These are phyloP conservation scores for Camelina neglecta DNA, from an alignment of 345 rosid species.

Conservation along the genomic window DNA sequence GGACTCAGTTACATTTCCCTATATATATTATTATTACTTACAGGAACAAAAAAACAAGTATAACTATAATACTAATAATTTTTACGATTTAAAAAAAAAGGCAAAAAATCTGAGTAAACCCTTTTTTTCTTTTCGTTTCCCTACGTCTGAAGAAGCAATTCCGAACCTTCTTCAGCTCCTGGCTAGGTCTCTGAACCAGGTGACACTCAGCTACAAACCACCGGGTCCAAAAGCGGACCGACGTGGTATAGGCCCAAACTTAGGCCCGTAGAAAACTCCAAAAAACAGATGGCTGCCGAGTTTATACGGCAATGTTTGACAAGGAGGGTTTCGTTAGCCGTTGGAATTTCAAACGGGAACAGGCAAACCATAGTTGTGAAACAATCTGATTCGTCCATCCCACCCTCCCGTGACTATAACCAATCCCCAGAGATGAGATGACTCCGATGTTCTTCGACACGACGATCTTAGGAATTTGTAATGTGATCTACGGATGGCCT, in stretches of 20 bases:
- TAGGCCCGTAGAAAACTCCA: slow-evolving; percentile 26
- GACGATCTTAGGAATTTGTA: slow-evolving; percentile 70
- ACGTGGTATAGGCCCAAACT: slow-evolving; percentile 21
- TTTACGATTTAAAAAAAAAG: slow-evolving; percentile 31
- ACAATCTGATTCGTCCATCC: slow-evolving; percentile 92
- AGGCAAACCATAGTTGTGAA: slow-evolving; percentile 91
- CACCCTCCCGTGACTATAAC: slow-evolving; percentile 93
- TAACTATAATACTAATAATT: slow-evolving; percentile 5
- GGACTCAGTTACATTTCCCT: slow-evolving; percentile 23
- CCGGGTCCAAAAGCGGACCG: slow-evolving; percentile 12
- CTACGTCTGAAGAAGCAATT: slow-evolving; percentile 21
- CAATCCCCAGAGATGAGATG: slow-evolving; percentile 85
- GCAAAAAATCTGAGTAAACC: slow-evolving; percentile 23
- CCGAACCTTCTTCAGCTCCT: slow-evolving; percentile 23
- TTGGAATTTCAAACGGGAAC: slow-evolving; percentile 53
- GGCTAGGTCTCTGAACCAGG: slow-evolving; percentile 12
- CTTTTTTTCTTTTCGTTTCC: background rate
- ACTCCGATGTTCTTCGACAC: slow-evolving; percentile 59
- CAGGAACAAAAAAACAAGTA: background rate
- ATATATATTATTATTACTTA: slow-evolving; percentile 27
- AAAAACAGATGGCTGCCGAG: background rate
- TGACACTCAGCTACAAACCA: slow-evolving; percentile 10
- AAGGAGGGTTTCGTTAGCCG: slow-evolving; percentile 35
- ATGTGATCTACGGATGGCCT: slow-evolving; percentile 65
- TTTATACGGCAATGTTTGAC: slow-evolving; percentile 24